phyloP scores from a whole-genome alignment of 441 rosid species.

The Pelargonium fulgidum region DNA sequence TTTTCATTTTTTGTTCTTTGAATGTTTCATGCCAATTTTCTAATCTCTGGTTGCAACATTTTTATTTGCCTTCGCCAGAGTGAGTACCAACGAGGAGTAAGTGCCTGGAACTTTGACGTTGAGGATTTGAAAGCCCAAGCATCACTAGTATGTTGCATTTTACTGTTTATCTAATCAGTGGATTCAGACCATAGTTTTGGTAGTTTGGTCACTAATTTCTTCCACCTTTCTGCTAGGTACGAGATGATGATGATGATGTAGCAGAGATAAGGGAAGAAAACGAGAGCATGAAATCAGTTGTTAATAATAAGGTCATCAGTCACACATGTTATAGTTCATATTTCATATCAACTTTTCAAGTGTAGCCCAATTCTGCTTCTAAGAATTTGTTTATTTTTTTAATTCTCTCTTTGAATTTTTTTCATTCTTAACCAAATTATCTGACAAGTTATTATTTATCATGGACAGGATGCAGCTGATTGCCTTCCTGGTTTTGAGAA shows the following conservation, averaged over 20 bases:
- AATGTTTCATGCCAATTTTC: not conserved
- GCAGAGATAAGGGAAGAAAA: conserved; percentile 56
- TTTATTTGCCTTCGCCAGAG: conserved; percentile 46
- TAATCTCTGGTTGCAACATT: conserved; percentile 9
- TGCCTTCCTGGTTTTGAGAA: conserved; percentile 27
- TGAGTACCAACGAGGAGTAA: conserved; percentile 95
- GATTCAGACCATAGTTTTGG: not conserved
- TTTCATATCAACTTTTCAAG: not conserved
- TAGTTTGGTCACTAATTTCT: conserved; percentile 18
- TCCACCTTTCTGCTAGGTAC: conserved; percentile 41
- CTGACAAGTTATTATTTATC: conserved; percentile 13
- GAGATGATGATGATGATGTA: conserved; percentile 59
- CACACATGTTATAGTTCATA: not conserved
- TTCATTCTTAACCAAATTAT: conserved; percentile 2
- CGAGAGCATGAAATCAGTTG: conserved; percentile 32
- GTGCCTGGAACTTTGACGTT: conserved; percentile 97
- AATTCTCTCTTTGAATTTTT: not conserved
- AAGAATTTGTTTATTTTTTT: not conserved
- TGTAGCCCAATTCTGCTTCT: not conserved
- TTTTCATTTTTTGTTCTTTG: not conserved
- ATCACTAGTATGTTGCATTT: conserved; percentile 52
- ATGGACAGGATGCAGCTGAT: conserved; percentile 33
- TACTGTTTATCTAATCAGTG: conserved; percentile 10
- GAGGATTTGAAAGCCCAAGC: conserved; percentile 95
- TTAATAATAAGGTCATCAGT: conserved; percentile 39